phyloP scores from a whole-genome alignment of 495 filamentous ascomycete species.

The Friedmanniomyces simplex region DNA sequence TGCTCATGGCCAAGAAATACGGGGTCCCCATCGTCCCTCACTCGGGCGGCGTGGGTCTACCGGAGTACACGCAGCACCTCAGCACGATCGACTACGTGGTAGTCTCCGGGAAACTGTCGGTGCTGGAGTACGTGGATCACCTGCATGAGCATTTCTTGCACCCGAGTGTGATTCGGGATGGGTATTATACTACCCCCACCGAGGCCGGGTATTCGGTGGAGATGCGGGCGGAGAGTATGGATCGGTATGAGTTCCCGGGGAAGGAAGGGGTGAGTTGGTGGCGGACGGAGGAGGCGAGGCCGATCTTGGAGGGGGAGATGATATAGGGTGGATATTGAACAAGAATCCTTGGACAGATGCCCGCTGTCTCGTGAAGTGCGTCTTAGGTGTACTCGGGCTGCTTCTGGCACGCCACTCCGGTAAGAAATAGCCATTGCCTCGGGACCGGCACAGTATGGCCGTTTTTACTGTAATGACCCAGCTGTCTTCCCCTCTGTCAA shows the following conservation, averaged over 20 bases:
- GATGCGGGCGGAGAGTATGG: conserved; percentile 87
- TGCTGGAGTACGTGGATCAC: conserved; percentile 89
- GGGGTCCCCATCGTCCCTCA: conserved; percentile 79
- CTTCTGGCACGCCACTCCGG: too few species aligned
- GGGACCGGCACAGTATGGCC: too few species aligned
- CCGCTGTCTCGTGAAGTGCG: too few species aligned
- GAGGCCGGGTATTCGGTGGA: conserved; percentile 82
- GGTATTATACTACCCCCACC: conserved; percentile 76
- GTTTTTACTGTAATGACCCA: too few species aligned
- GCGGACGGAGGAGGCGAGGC: conserved; percentile 37
- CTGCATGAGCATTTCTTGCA: conserved; percentile 88
- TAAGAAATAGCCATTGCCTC: too few species aligned
- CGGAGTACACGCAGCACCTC: conserved; percentile 90
- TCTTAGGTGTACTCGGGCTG: too few species aligned
- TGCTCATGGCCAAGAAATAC: conserved; percentile 82
- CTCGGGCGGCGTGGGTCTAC: conserved; percentile 78
- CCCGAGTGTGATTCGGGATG: conserved; percentile 67
- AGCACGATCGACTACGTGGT: conserved; percentile 91
- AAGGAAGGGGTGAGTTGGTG: conserved; percentile 73
- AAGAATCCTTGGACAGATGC: too few species aligned
- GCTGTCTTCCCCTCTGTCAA: too few species aligned
- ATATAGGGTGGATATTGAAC: too few species aligned
- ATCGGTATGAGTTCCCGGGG: conserved; percentile 62
- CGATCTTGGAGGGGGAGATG: conserved; percentile 34
- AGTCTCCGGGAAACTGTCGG: conserved; percentile 66